phyloP scores from a whole-genome alignment of 2,329 filamentous ascomycete species.

The Arthrobotrys entomopaga region DNA sequence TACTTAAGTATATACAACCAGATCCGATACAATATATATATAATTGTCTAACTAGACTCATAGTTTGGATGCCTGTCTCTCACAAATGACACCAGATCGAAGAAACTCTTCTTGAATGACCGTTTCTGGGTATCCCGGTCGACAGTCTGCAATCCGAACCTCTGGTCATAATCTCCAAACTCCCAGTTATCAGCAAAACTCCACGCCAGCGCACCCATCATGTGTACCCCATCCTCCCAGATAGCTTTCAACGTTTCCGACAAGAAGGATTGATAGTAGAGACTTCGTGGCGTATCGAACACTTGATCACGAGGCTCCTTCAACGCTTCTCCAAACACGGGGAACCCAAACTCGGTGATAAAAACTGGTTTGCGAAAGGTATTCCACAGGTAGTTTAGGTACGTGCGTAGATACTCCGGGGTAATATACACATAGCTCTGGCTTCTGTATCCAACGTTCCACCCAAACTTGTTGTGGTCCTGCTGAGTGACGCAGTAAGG shows the following conservation, averaged over 20 bases:
- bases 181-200: slow-evolving; percentile 38
- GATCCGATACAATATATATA: background rate
- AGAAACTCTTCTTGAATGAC: slow-evolving; percentile 35
- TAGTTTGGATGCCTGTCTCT: slow-evolving; percentile 32
- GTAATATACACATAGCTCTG: slow-evolving; percentile 70
- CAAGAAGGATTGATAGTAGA: slow-evolving; percentile 69
- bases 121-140: slow-evolving; percentile 14
- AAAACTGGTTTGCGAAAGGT: slow-evolving; percentile 67
- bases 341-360: slow-evolving; percentile 70
- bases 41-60: slow-evolving; percentile 2
- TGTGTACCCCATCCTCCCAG: slow-evolving; percentile 68
- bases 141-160: slow-evolving; percentile 28
- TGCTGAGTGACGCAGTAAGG: slow-evolving; percentile 68
- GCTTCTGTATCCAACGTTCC: slow-evolving; percentile 70
- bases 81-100: slow-evolving; percentile 25
- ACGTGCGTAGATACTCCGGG: slow-evolving; percentile 68
- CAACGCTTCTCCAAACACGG: slow-evolving; percentile 65
- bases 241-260: slow-evolving; percentile 69
- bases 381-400: slow-evolving; percentile 70
- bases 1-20: background rate
- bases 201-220: slow-evolving; percentile 69
- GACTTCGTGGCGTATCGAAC: slow-evolving; percentile 67
- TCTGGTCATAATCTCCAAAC: slow-evolving; percentile 26
- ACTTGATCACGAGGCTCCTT: slow-evolving; percentile 65
- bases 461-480: slow-evolving; percentile 66